A percentile compares a stretch with the other conserved stretches of the same genome.
Evolutionary conservation across 495 filamentous ascomycete species (phyloP).

Genomic region (Xylaria castorea): DNA sequence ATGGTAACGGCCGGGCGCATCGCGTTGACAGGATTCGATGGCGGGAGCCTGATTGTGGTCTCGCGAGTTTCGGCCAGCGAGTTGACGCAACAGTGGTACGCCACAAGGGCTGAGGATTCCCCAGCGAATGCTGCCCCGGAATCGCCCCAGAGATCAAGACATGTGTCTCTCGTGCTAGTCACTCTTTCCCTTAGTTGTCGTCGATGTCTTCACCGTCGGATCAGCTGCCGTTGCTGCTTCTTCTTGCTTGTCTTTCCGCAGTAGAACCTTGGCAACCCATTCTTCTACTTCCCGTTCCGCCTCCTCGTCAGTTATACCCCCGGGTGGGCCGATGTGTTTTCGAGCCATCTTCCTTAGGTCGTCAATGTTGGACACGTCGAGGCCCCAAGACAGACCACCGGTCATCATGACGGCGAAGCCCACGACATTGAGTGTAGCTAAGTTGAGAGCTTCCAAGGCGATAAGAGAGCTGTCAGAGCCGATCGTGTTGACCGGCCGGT

Average conservation of each 20-base stretch:
- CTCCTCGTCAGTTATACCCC: conserved; percentile 58
- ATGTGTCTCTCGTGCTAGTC: background rate
- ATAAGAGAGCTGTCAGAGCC: conserved; percentile 52
- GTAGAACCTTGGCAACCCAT: conserved; percentile 15
- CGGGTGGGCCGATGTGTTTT: conserved; percentile 53
- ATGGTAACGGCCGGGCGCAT: background rate
- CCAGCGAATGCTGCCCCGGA: background rate
- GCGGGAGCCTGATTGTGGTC: background rate
- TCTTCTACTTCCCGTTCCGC: conserved; percentile 40
- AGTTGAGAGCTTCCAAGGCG: conserved; percentile 76
- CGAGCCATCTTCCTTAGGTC: conserved; percentile 65
- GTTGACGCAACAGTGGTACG: background rate
- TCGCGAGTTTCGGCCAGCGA: background rate
- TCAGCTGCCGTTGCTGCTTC: background rate
- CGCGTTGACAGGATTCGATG: background rate
- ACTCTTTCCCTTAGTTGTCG: conserved; percentile 1
- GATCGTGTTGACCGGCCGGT: conserved; percentile 39
- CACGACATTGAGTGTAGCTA: conserved; percentile 83
- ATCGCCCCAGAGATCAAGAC: background rate
- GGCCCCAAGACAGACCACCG: conserved; percentile 71
- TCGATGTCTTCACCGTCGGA: too few species aligned
- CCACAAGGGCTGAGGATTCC: background rate
- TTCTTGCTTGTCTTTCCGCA: conserved; percentile 18
- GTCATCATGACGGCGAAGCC: conserved; percentile 70
- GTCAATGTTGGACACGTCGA: conserved; percentile 73